phyloP scores from a whole-genome alignment of 257 asterid genomes.

The Plantago elongata region DNA sequence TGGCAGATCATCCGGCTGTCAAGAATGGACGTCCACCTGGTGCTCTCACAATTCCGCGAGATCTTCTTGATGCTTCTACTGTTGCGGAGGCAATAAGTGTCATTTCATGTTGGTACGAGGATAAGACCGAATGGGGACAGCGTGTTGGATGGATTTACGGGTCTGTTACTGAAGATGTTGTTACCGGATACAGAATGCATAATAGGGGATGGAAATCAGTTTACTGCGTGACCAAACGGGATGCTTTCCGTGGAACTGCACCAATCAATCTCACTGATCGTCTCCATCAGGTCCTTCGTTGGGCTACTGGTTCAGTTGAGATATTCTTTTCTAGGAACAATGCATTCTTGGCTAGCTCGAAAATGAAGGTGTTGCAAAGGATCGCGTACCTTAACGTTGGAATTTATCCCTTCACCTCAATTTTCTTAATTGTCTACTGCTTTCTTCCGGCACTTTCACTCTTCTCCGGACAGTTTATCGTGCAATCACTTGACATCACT shows the following conservation, averaged over 20 bases:
- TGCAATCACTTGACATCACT: conserved; percentile 55
- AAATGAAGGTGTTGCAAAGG: conserved; percentile 56
- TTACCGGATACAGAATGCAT: conserved; percentile 72
- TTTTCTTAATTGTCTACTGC: conserved; percentile 59
- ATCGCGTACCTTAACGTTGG: conserved; percentile 66
- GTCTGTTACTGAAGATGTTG: conserved; percentile 71
- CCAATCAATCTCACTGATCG: conserved; percentile 70
- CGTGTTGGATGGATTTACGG: conserved; percentile 80
- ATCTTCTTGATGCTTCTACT: conserved; percentile 60
- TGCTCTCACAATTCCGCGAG: conserved; percentile 60
- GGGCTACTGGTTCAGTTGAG: conserved; percentile 84
- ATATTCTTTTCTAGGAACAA: conserved; percentile 69
- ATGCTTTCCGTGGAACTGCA: conserved; percentile 75
- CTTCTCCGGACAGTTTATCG: conserved; percentile 71
- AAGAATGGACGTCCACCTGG: conserved; percentile 68
- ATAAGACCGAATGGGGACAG: conserved; percentile 68
- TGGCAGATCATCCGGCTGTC: conserved; percentile 69
- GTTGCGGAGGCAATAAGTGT: conserved; percentile 74
- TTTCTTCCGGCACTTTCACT: conserved; percentile 67
- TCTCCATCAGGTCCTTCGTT: conserved; percentile 74
- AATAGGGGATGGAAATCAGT: conserved; percentile 69
- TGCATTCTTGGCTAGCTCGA: conserved; percentile 53
- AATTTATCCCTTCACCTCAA: conserved; percentile 62
- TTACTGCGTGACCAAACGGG: conserved; percentile 66
- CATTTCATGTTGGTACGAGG: conserved; percentile 75